phyloP scores from a whole-genome alignment of 108 stramenopile genomes.

The Conticribra guillardii region DNA sequence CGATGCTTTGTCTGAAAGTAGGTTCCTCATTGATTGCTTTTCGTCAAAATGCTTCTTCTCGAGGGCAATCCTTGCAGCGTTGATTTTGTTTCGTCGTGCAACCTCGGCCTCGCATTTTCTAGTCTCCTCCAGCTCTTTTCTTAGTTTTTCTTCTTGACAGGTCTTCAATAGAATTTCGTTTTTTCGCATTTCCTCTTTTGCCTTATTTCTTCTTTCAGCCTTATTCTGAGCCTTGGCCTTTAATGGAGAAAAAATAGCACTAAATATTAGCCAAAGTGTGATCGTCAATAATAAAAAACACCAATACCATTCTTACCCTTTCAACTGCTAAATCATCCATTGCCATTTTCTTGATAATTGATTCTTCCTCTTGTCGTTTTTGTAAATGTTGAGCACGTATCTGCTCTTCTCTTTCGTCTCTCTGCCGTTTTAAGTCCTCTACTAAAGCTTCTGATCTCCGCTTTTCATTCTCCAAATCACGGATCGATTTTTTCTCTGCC shows the following conservation, averaged over 20 bases:
- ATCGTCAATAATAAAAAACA: too few relatives aligned
- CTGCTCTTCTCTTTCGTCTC: slow-evolving; percentile 33
- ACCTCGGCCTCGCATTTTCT: slow-evolving; percentile 53
- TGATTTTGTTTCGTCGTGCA: slow-evolving; percentile 53
- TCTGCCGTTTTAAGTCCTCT: slow-evolving; percentile 40
- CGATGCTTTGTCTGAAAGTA: slow-evolving; percentile 65
- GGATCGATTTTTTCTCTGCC: slow-evolving; percentile 28
- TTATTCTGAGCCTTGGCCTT: slow-evolving; percentile 36
- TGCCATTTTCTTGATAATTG: slow-evolving; percentile 45
- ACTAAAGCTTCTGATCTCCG: slow-evolving; percentile 24
- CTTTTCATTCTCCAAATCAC: slow-evolving; percentile 22
- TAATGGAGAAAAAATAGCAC: background rate
- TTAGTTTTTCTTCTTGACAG: slow-evolving; percentile 35
- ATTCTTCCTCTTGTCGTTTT: slow-evolving; percentile 40
- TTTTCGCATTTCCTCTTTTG: slow-evolving; percentile 45
- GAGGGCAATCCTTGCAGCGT: slow-evolving; percentile 50
- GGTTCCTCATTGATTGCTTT: slow-evolving; percentile 49
- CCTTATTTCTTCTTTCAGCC: slow-evolving; percentile 30
- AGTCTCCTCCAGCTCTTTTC: slow-evolving; percentile 44
- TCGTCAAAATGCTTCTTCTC: slow-evolving; percentile 69
- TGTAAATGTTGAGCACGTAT: slow-evolving; percentile 17
- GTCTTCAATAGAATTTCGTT: slow-evolving; percentile 31
- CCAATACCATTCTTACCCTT: slow-evolving; percentile 29
- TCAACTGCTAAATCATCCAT: slow-evolving; percentile 37
- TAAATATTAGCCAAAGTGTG: background rate